Base-by-base conservation (phyloP, 192 early-diverging fungal species). In the Rhizophagus sp. region DNA sequence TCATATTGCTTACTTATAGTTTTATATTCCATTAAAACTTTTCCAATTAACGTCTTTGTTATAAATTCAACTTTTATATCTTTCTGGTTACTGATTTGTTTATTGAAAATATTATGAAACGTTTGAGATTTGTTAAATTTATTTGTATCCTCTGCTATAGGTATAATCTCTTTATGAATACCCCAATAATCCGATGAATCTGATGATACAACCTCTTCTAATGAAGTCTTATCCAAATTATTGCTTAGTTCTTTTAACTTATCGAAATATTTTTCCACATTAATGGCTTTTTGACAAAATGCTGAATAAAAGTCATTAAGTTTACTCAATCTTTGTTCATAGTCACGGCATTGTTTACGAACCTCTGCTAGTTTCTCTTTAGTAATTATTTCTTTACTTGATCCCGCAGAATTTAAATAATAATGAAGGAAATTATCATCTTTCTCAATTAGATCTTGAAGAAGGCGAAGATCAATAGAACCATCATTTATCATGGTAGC, bases 21-120 rank as follows among this genome's bases (percentile, higher is more conserved):
- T 27, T 1, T 22, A 27, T 65, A 77, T 9, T 34, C 25, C 0
- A 4, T 13, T 4, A 77, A 3, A 8, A 24, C 41, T 15, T 24
- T 25, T 17, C 2, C 9, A 13, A 66, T 65, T n/a, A 65, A n/a
- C n/a, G 24, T 65, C 15, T 65, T 22, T 41, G 36, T 39, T 13
- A 77, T 39, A 13, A 39, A 13, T 77, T 64, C 36, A 27, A 77
- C 75, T 13, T 13, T 27, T n/a, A 77, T 34, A 11, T 12, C 25
- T 44, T 65, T 19, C 3, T 8, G 15, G 9, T 65, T 30, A 27
- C 1, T 15, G n/a, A 10, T 22, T 1, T 22, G 17, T 57, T 57
- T 27, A 8, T 77, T 36, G 62, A 77, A 77, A 66, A 77, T 30
- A 24, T 77, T 77, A 27, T 17, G 4, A 65, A 77, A 77, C 33